These are phyloP conservation scores for Aciculosporium take DNA, from an alignment of 2,329 filamentous ascomycete species.

Conservation along the genomic window DNA sequence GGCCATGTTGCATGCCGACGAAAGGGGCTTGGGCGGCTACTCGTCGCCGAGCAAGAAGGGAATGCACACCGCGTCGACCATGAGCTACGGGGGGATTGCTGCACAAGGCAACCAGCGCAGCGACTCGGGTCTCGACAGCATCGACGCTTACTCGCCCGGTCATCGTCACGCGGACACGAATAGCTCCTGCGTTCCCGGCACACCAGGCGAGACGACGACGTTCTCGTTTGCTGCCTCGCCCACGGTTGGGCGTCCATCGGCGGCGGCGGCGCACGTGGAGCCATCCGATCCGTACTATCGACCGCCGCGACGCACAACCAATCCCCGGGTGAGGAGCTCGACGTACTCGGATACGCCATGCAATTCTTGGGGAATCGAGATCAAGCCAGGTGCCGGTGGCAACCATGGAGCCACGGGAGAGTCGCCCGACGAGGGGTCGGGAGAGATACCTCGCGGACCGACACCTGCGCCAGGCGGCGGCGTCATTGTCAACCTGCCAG, in stretches of 20 bases:
- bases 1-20: constrained; percentile 61
- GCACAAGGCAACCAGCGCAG: constrained; percentile 31
- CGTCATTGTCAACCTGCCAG: constrained; percentile 23
- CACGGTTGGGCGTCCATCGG: constrained; percentile 31
- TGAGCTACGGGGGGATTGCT: constrained; percentile 39
- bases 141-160: constrained; percentile 30
- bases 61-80: constrained; percentile 46
- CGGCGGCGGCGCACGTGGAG: constrained; percentile 33
- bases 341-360: constrained; percentile 18
- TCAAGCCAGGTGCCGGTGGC: constrained; percentile 14
- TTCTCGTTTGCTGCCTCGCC: constrained; percentile 58
- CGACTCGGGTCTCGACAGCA: constrained; percentile 40
- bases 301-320: constrained; percentile 59
- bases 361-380: constrained; percentile 18
- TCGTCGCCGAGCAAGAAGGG: constrained; percentile 34
- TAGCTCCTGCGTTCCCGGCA: constrained; percentile 58
- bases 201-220: constrained; percentile 53
- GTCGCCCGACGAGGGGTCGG: constrained; percentile 23
- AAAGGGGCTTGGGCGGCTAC: constrained; percentile 44
- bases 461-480: constrained; percentile 30
- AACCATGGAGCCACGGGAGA: constrained; percentile 9
- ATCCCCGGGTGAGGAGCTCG: constrained; percentile 37
- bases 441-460: constrained; percentile 26
- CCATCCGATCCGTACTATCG: constrained; percentile 73
- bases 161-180: constrained; percentile 40